Percentiles rank a stretch among this genome's conserved stretches.
These are phyloP conservation scores for Murraya paniculata DNA, from an alignment of 345 rosid species.

Conservation along the genomic window DNA sequence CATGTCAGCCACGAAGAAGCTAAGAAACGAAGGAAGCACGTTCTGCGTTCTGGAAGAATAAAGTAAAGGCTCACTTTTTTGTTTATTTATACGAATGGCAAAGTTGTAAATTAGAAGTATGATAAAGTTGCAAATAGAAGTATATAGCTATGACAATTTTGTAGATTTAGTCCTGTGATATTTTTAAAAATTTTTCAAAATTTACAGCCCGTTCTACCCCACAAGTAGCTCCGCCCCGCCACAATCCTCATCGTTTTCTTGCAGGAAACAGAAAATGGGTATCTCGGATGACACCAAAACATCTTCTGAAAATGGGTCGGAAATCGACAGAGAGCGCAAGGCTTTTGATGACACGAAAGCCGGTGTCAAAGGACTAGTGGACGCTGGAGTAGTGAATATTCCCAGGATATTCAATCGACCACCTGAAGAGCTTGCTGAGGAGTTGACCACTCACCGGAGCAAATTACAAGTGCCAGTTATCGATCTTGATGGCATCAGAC, in stretches of 20 bases:
- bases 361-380: slow-evolving; percentile 40
- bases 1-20: too few species aligned
- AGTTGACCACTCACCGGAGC: not conserved
- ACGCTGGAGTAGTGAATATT: slow-evolving; percentile 25
- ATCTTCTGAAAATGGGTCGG: not conserved
- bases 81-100: too few species aligned
- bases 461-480: slow-evolving; percentile 13
- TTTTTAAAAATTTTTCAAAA: too few species aligned
- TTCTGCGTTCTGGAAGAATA: too few species aligned
- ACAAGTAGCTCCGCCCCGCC: too few species aligned
- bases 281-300: not conserved
- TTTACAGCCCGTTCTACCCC: too few species aligned
- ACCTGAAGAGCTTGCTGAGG: not conserved
- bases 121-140: too few species aligned
- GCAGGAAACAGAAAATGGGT: not conserved
- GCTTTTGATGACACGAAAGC: slow-evolving; percentile 43
- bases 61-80: too few species aligned
- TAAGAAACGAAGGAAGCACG: too few species aligned
- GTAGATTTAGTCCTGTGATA: too few species aligned
- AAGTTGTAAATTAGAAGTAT: too few species aligned
- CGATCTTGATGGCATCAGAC: slow-evolving; percentile 9
- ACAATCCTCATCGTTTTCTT: not conserved
- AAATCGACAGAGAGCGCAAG: slow-evolving; percentile 20
- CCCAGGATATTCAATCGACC: slow-evolving; percentile 15
- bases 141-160: too few species aligned